Evolutionary conservation across 108 stramenopile genomes (phyloP).

Genomic region (Epipyxis sp.): DNA sequence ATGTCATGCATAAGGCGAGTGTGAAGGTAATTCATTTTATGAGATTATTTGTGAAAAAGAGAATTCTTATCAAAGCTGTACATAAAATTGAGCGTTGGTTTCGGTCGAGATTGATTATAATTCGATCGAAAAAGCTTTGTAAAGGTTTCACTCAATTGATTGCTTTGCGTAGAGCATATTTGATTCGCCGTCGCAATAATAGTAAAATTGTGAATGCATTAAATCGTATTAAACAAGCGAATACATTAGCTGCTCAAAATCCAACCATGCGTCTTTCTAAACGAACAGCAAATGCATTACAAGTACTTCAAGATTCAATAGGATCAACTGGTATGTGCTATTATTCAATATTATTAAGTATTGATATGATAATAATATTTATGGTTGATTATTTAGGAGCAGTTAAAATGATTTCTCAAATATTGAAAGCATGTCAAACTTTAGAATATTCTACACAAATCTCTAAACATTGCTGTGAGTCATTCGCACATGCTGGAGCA

Average conservation of each 20-base stretch:
- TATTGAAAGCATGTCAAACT: constrained; percentile 64
- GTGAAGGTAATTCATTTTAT: too few relatives aligned
- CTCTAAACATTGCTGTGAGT: constrained; percentile 64
- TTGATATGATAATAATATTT: too few relatives aligned
- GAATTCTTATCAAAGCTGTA: too few relatives aligned
- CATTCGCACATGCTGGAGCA: constrained; percentile 63
- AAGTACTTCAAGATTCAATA: too few relatives aligned
- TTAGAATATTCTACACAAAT: constrained; percentile 68
- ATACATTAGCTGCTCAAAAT: background rate
- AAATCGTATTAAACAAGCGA: background rate
- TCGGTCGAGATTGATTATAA: too few relatives aligned
- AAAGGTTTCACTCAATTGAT: background rate
- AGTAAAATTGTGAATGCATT: background rate
- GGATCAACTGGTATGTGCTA: too few relatives aligned
- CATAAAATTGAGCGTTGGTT: too few relatives aligned
- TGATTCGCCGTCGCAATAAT: background rate
- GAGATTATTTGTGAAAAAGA: too few relatives aligned
- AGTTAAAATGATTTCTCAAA: constrained; percentile 62
- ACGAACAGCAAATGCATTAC: constrained; percentile 53
- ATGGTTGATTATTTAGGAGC: too few relatives aligned
- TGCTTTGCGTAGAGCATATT: background rate
- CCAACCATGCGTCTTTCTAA: constrained; percentile 17
- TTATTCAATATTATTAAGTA: too few relatives aligned
- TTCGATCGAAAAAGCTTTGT: background rate
- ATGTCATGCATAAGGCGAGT: too few relatives aligned